A percentile compares a stretch with the other conserved stretches of the same genome.
These are phyloP conservation scores for Xylaria sp. DNA, from an alignment of 2,329 filamentous ascomycete genomes.

Conservation along the genomic window DNA sequence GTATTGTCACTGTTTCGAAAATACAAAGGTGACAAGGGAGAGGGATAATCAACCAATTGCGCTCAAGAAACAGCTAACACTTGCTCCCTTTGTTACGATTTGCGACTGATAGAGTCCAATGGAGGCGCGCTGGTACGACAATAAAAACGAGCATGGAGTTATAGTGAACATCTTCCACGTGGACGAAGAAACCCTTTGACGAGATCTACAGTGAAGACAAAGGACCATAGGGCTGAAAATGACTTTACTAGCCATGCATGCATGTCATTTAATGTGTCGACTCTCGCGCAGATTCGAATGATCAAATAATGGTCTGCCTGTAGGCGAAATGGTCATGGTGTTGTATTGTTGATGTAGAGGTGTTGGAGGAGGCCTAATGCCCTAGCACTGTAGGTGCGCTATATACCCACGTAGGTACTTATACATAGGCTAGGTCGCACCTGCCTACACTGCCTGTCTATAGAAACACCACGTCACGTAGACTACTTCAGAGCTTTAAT, in stretches of 20 bases:
- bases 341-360: no score
- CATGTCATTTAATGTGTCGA: neutral
- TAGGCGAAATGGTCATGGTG: no score
- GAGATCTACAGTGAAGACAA: slow-evolving; percentile 20
- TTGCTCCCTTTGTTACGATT: slow-evolving; percentile 1
- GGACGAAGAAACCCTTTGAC: slow-evolving; percentile 7
- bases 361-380: no score
- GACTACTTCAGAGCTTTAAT: no score
- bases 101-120: neutral
- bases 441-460: no score
- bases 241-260: neutral
- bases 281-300: neutral
- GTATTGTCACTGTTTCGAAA: neutral
- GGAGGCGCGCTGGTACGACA: neutral
- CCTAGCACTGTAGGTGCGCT: no score
- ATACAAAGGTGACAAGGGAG: neutral
- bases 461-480: no score
- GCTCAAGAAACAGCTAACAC: neutral
- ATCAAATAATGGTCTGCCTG: no score
- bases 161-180: slow-evolving; percentile 4
- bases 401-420: no score
- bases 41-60: neutral
- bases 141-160: neutral
- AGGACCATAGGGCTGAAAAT: neutral
- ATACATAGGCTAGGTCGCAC: no score